Percentiles rank a stretch among this genome's conserved stretches.
These are phyloP conservation scores for Crucihimalaya himalaica DNA, from an alignment of 345 rosid genomes.

Conservation along the genomic window DNA sequence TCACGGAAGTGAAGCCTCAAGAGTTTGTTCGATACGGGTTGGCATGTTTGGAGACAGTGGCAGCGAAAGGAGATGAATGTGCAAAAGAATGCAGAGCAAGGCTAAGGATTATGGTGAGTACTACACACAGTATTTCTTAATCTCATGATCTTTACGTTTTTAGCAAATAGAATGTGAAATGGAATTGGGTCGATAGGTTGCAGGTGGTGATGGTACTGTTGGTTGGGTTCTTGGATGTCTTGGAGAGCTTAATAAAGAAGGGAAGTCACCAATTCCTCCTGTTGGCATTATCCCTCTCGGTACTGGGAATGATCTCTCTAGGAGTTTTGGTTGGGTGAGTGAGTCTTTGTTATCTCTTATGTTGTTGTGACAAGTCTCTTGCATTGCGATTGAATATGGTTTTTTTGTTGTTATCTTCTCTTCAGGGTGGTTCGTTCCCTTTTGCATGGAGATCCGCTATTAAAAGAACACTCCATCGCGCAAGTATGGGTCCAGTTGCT, in stretches of 20 bases:
- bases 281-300: conserved; percentile 93
- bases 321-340: conserved; percentile 98
- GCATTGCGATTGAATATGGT: background rate
- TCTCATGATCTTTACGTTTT: background rate
- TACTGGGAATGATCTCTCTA: conserved; percentile 92
- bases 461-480: conserved; percentile 72
- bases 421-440: conserved; percentile 96
- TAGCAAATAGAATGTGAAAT: conserved; percentile 5
- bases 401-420: conserved; percentile 8
- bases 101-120: conserved; percentile 75
- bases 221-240: conserved; percentile 98
- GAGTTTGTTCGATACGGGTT: conserved; percentile 80
- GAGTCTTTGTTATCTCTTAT: conserved; percentile 14
- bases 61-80: conserved; percentile 66
- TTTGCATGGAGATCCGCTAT: conserved; percentile 93
- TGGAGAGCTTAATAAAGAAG: conserved; percentile 60
- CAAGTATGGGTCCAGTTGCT: conserved; percentile 58
- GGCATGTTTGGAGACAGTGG: conserved; percentile 75
- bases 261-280: conserved; percentile 73
- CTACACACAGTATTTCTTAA: background rate
- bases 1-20: conserved; percentile 73
- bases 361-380: conserved; percentile 12
- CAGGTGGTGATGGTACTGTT: conserved; percentile 99
- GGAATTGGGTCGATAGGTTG: conserved; percentile 60
- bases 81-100: conserved; percentile 77